phyloP scores from a whole-genome alignment of 305 asterid species.

The Rubia tinctorum region DNA sequence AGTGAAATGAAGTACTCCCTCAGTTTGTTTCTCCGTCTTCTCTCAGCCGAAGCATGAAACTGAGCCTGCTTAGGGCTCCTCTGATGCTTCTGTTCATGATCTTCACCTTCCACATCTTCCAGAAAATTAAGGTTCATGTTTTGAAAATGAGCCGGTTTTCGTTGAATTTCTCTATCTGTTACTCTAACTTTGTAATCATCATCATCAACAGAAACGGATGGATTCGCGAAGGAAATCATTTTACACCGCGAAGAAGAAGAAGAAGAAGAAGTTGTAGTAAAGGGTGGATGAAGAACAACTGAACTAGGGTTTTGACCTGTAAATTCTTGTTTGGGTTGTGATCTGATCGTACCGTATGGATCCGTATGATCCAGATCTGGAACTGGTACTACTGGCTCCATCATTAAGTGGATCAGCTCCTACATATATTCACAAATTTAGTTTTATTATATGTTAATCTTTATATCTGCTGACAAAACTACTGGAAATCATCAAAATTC shows the following conservation, averaged over 20 bases:
- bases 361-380: neutral
- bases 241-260: neutral
- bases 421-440: neutral
- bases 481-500: neutral
- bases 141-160: neutral
- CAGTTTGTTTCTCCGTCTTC: neutral
- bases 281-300: neutral
- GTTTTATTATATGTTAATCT: neutral
- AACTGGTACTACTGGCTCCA: neutral
- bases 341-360: too few relatives aligned
- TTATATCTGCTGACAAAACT: neutral
- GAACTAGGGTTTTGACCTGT: neutral
- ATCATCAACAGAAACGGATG: neutral
- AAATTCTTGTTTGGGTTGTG: neutral
- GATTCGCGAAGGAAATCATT: neutral
- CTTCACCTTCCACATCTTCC: neutral
- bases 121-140: neutral
- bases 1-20: conserved; percentile 1
- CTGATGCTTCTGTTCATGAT: neutral
- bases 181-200: too few relatives aligned
- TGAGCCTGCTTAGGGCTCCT: conserved; percentile 1
- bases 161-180: neutral
- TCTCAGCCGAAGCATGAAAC: neutral
- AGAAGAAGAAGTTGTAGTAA: neutral
- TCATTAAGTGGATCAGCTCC: neutral